Conservation (phyloP, 2,329 filamentous ascomycete genomes). For the Didymella lethalis region DNA sequence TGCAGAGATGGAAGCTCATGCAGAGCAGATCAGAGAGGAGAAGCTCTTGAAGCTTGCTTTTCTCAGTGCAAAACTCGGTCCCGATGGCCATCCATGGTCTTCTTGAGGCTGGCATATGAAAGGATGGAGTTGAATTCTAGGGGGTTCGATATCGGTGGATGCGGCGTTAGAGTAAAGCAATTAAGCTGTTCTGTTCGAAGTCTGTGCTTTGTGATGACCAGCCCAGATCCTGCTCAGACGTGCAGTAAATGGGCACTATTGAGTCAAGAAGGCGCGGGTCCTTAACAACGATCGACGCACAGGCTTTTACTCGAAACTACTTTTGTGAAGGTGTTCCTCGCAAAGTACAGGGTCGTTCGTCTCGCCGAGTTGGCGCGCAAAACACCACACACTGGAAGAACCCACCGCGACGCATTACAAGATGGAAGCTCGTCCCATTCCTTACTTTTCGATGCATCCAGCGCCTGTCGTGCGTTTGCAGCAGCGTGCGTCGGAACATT, state of each 20-base stretch:
- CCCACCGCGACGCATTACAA: background rate
- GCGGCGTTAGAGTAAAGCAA: background rate
- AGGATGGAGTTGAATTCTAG: background rate
- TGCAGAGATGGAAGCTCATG: conserved; percentile 38
- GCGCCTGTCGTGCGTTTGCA: conserved; percentile 2
- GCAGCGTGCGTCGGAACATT: background rate
- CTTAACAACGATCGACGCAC: background rate
- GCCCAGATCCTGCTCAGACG: background rate
- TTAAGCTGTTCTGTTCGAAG: background rate
- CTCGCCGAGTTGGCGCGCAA: background rate
- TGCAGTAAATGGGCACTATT: background rate
- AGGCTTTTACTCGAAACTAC: background rate
- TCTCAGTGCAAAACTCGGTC: conserved; percentile 29
- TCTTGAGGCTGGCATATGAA: background rate
- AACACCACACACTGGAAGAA: background rate
- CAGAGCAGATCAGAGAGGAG: conserved; percentile 39
- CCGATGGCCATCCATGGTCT: conserved; percentile 29
- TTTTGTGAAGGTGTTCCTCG: background rate
- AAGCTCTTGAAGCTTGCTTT: conserved; percentile 39
- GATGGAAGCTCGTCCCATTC: background rate
- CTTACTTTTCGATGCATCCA: conserved; percentile 2
- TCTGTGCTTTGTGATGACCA: background rate
- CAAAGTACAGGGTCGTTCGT: background rate
- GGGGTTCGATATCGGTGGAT: background rate
- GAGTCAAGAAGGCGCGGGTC: background rate